Evolutionary conservation across 805 yeast genomes (phyloP).

Genomic region (Pichia nanzhaoensis): DNA sequence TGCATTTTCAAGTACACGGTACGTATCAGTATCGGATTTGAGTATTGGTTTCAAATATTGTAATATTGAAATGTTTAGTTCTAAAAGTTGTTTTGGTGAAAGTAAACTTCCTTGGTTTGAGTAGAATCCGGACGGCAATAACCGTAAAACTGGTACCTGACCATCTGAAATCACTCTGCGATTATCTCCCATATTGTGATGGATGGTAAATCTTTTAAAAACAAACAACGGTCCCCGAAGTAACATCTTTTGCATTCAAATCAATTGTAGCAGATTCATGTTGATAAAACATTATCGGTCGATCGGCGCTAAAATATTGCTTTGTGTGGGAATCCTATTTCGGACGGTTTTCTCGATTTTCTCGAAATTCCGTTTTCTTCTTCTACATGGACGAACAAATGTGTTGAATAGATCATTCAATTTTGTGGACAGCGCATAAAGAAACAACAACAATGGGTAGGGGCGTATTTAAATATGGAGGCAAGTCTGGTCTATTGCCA

Average conservation of each 20-base stretch:
- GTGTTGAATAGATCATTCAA: neutral
- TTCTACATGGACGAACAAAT: no score
- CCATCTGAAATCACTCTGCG: conserved; percentile 7
- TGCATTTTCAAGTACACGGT: neutral
- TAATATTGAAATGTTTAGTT: conserved; percentile 32
- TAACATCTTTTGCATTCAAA: no score
- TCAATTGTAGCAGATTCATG: neutral
- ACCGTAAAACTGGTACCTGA: neutral
- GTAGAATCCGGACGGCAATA: conserved; percentile 4
- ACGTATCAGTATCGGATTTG: neutral
- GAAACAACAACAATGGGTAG: conserved; percentile 35
- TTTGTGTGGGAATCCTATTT: neutral
- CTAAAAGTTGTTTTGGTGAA: conserved; percentile 30
- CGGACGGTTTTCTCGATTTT: neutral
- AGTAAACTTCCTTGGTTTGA: conserved; percentile 14
- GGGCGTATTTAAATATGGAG: conserved; percentile 44
- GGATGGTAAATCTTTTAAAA: neutral
- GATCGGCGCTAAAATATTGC: neutral
- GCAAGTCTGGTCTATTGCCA: conserved; percentile 81
- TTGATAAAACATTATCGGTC: neutral
- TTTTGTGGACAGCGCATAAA: neutral
- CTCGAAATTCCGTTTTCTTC: neutral
- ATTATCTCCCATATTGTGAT: neutral
- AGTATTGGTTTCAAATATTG: conserved; percentile 27
- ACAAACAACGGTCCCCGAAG: no score